Base-by-base conservation (phyloP, 495 filamentous ascomycete species). In the Trichoderma erinaceum region DNA sequence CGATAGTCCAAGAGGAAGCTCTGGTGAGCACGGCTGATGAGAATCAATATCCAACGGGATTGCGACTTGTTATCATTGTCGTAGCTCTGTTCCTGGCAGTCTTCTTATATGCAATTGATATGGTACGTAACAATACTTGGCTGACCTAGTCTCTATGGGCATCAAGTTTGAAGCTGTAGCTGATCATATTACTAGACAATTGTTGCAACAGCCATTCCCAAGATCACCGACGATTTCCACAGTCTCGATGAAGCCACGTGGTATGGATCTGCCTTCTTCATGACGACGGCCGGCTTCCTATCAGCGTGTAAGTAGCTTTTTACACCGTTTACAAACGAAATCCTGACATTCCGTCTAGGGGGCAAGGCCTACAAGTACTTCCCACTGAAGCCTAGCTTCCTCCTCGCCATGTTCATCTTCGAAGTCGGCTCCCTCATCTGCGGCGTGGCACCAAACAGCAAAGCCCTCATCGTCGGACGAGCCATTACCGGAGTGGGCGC, bases 291-390 rank as follows among this genome's bases (percentile, higher is more conserved):
- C 13, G 78, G 80, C 0, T 81, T 86, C 64, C 84, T 87, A 72
- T 79, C 84, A 0, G 69, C 71, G 0, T 85, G 78, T 38, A 38
- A 38, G 35, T 7, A 38, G 5, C 35, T 3, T 10, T 10, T 38
- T 38, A 38, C 35, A 38, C 35, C 5, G 8, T 38, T 38, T 38
- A 7, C 35, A 38, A 38, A 38, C 8, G 35, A 38, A 38, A 38
- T 0, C 35, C 35, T 38, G 35, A 38, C 35, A 38, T 38, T 38
- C 7, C 35, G 35, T 38, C 35, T 38, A 38, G 35, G 35, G 72
- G 85, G 85, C 46, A 84, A 82, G 41, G 68, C 76, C 0, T 87
- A 85, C 78, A 84, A 80, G 66, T 82, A 81, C 71, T 85, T 85
- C 70, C 70, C 69, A 18, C 71, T 86, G 41, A 88, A 87, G 74